These are phyloP conservation scores for Triticum timopheevii DNA, from an alignment of 176 grass and related monocot genomes.

Conservation along the genomic window DNA sequence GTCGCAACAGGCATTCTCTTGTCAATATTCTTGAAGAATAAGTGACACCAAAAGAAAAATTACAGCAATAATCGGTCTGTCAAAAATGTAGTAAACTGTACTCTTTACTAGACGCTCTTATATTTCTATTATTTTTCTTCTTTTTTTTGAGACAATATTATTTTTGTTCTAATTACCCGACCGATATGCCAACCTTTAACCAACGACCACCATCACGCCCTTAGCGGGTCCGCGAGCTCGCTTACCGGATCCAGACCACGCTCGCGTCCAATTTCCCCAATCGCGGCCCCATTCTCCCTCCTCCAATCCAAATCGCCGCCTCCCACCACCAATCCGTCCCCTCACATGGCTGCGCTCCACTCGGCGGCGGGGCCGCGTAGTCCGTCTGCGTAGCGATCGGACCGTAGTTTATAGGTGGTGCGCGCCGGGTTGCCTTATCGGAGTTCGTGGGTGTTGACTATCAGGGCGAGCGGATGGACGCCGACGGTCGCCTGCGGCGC, in stretches of 20 bases:
- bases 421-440: not conserved
- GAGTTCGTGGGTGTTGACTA: not conserved
- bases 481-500: slow-evolving; percentile 53
- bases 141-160: too few relatives aligned
- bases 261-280: slow-evolving; percentile 21
- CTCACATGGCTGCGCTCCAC: slow-evolving; percentile 35
- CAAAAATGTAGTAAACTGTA: too few relatives aligned
- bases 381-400: not conserved
- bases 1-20: too few relatives aligned
- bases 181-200: not conserved
- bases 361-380: slow-evolving; percentile 10
- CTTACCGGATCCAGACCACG: slow-evolving; percentile 9
- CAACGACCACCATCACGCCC: slow-evolving; percentile 9
- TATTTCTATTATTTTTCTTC: too few relatives aligned
- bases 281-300: not conserved
- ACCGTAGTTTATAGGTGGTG: not conserved
- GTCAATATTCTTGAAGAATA: too few relatives aligned
- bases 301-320: slow-evolving; percentile 29
- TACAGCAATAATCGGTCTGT: too few relatives aligned
- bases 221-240: slow-evolving; percentile 18
- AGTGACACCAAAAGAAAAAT: too few relatives aligned
- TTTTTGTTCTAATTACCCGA: not conserved
- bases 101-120: too few relatives aligned
- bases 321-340: slow-evolving; percentile 39
- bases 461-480: slow-evolving; percentile 34